Percentiles rank a stretch among this genome's conserved stretches.
Conservation (phyloP, 225 moss, liverwort and hornwort genomes). For the Bryoerythrophyllum caledonicum region DNA sequence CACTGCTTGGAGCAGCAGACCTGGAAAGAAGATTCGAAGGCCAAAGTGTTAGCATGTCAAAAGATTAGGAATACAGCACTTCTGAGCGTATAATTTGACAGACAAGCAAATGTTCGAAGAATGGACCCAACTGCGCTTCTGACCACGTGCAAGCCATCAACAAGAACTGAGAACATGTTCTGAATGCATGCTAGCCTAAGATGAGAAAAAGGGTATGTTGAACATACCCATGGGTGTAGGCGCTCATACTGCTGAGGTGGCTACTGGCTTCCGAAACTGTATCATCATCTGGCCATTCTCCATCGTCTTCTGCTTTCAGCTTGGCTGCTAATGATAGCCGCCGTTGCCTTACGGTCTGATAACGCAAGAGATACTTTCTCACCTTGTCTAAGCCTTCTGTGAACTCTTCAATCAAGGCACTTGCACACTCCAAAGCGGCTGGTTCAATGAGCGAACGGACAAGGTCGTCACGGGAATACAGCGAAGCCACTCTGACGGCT, state of each 20-base stretch:
- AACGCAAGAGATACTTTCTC: slow-evolving; percentile 76
- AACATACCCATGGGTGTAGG: slow-evolving; percentile 74
- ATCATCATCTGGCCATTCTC: slow-evolving; percentile 66
- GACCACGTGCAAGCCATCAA: slow-evolving; percentile 1
- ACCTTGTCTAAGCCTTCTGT: slow-evolving; percentile 83
- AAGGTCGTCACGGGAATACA: slow-evolving; percentile 62
- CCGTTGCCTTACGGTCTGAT: slow-evolving; percentile 77
- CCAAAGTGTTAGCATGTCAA: background rate
- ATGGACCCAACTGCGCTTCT: background rate
- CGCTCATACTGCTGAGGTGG: slow-evolving; percentile 87
- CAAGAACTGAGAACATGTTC: background rate
- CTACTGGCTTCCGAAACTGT: slow-evolving; percentile 89
- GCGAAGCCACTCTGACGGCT: slow-evolving; percentile 71
- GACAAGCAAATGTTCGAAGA: background rate
- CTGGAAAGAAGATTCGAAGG: slow-evolving; percentile 26
- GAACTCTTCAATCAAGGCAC: slow-evolving; percentile 61
- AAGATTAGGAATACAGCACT: background rate
- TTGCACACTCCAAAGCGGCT: slow-evolving; percentile 79
- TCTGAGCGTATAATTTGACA: background rate
- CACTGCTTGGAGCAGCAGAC: slow-evolving; percentile 49
- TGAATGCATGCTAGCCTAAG: background rate
- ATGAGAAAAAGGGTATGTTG: background rate
- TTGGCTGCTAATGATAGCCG: slow-evolving; percentile 74
- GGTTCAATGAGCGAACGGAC: slow-evolving; percentile 57
- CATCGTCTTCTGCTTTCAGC: slow-evolving; percentile 68